phyloP scores from a whole-genome alignment of 176 grass and related monocot genomes.

The Triticum monococcum region DNA sequence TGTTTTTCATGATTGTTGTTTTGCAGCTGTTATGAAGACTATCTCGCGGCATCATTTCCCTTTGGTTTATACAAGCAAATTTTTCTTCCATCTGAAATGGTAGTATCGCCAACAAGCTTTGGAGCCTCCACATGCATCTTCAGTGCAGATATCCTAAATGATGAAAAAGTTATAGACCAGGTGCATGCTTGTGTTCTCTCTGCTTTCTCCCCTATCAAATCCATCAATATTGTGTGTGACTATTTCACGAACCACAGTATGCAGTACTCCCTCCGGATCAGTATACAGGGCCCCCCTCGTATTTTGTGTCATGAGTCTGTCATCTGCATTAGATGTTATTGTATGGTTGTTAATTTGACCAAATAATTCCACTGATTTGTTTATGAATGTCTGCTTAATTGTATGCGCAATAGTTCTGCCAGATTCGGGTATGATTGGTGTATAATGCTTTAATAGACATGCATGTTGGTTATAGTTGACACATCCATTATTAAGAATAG shows the following conservation, averaged over 20 bases:
- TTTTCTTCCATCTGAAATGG: constrained; percentile 83
- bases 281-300: not conserved
- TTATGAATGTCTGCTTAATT: constrained; percentile 20
- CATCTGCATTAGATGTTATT: not conserved
- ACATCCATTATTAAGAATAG: constrained; percentile 6
- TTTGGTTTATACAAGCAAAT: constrained; percentile 93
- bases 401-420: not conserved
- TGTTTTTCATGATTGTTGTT: constrained; percentile 32
- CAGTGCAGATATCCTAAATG: constrained; percentile 82
- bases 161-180: constrained; percentile 93
- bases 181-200: constrained; percentile 38
- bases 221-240: not conserved
- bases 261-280: not conserved
- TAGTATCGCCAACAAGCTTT: constrained; percentile 61
- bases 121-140: constrained; percentile 90
- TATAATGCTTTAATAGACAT: not conserved
- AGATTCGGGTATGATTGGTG: not conserved
- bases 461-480: not conserved
- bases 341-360: constrained; percentile 15
- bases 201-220: constrained; percentile 6
- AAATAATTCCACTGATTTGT: not conserved
- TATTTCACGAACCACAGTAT: not conserved
- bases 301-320: not conserved
- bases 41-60: constrained; percentile 77
- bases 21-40: constrained; percentile 90